These are phyloP conservation scores for Rhododendron ferrugineum DNA, from an alignment of 148 eudicot genomes.

Conservation along the genomic window DNA sequence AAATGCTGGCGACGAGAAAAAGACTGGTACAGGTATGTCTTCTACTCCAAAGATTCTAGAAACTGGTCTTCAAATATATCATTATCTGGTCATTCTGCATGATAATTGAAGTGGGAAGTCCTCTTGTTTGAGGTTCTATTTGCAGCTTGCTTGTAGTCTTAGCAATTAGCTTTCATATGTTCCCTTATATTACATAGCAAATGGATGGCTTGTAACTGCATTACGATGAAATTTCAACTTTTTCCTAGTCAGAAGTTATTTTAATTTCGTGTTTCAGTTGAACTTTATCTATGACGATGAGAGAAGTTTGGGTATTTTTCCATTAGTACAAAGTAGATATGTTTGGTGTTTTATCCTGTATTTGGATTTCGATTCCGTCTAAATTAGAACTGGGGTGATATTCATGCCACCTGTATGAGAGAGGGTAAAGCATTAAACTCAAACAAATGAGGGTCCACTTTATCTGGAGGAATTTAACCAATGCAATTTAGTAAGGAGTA, in stretches of 20 bases:
- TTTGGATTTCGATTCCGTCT: background rate
- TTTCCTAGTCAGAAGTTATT: background rate
- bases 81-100: background rate
- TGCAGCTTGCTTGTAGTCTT: background rate
- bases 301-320: background rate
- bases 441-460: background rate
- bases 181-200: background rate
- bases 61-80: background rate
- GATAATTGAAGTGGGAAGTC: background rate
- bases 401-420: background rate
- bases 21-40: constrained; percentile 95
- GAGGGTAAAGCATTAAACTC: background rate
- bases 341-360: background rate
- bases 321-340: background rate
- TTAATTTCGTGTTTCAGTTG: background rate
- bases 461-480: background rate
- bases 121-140: background rate
- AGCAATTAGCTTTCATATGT: background rate
- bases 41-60: background rate
- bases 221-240: background rate
- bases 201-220: background rate
- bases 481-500: background rate
- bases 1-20: constrained; percentile 79
- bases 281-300: background rate
- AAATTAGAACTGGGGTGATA: background rate